phyloP scores from a whole-genome alignment of 163 green algal species.

The Chlorella variabilis region DNA sequence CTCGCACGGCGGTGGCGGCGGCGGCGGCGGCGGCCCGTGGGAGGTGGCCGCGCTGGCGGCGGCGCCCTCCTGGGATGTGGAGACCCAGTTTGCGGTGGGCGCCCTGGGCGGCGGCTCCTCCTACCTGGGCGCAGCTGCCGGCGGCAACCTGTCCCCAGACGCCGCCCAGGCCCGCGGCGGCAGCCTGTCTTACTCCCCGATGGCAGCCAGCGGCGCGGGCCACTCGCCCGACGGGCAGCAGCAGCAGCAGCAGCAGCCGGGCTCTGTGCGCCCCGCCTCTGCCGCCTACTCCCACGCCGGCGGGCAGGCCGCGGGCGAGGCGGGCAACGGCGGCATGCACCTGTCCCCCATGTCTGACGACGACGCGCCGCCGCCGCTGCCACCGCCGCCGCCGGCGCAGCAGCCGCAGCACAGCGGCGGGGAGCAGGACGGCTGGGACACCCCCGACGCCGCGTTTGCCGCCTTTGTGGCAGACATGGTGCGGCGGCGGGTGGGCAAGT shows the following conservation, averaged over 20 bases:
- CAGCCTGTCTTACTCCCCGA: background rate
- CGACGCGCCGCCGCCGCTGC: background rate
- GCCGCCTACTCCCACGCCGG: conserved; percentile 1
- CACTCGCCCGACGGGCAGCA: background rate
- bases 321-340: background rate
- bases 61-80: conserved; percentile 12
- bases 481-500: conserved; percentile 40
- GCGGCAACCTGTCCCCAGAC: background rate
- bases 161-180: background rate
- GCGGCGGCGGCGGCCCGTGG: background rate
- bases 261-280: background rate
- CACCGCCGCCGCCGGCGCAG: background rate
- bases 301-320: background rate
- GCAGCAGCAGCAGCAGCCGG: background rate
- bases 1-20: background rate
- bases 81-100: conserved; percentile 9
- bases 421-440: conserved; percentile 64
- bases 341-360: conserved; percentile 16
- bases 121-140: background rate
- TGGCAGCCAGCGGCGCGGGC: background rate
- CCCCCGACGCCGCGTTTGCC: conserved; percentile 66
- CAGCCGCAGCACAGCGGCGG: background rate
- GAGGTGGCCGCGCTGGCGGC: background rate
- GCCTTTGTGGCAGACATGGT: conserved; percentile 73
- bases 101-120: background rate